phyloP scores from a whole-genome alignment of 1,284 basidiomycete genomes.

The Fistulina hepatica region DNA sequence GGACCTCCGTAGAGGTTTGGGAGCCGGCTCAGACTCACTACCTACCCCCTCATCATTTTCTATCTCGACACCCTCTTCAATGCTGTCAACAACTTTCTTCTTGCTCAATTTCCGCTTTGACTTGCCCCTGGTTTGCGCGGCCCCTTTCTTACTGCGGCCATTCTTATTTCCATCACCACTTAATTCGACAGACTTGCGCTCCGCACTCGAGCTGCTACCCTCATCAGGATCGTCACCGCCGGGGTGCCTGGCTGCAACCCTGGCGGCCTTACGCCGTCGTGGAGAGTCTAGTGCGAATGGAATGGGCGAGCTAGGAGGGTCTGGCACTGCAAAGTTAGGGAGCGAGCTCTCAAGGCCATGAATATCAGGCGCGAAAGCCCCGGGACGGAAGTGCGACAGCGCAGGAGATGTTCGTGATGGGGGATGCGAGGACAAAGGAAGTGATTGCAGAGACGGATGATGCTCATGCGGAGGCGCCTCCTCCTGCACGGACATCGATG shows the following conservation, averaged over 20 bases:
- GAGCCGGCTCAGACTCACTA: slow-evolving; percentile 3
- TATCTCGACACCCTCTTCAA: slow-evolving; percentile 6
- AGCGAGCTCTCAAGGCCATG: no score
- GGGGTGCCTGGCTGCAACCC: background rate
- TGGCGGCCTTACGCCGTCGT: slow-evolving; percentile 1
- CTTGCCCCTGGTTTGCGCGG: background rate
- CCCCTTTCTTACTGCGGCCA: slow-evolving; percentile 1
- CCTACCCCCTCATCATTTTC: background rate
- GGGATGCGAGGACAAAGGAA: slow-evolving; percentile 2
- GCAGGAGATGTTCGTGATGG: no score
- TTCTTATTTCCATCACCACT: background rate
- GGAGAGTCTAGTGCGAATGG: no score
- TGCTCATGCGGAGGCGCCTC: background rate
- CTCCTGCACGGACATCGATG: background rate
- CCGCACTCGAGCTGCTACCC: background rate
- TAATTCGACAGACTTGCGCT: background rate
- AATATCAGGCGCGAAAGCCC: no score
- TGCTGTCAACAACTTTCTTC: slow-evolving; percentile 5
- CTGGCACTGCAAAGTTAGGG: no score
- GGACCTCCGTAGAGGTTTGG: slow-evolving; percentile 4
- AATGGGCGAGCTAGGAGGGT: no score
- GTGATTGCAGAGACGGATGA: background rate
- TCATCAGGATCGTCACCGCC: background rate
- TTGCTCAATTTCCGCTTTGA: slow-evolving; percentile 6
- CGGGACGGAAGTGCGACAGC: no score